Conservation (phyloP, 305 asterid genomes). For the Petunia hybrid region DNA sequence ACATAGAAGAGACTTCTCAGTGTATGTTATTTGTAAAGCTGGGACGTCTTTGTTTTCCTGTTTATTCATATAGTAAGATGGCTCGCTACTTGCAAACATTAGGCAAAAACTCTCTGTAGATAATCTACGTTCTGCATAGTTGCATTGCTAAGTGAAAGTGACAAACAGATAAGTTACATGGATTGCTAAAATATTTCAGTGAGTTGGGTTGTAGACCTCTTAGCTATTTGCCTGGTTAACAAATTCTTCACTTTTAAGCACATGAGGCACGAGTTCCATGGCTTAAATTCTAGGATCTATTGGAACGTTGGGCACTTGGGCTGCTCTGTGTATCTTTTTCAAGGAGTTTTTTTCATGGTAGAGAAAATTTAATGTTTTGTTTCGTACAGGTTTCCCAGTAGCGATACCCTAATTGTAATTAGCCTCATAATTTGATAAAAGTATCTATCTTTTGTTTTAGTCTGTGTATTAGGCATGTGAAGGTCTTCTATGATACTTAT, state of each 20-base stretch:
- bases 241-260: conserved; percentile 6
- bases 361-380: background rate
- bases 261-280: background rate
- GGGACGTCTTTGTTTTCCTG: background rate
- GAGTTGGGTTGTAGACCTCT: background rate
- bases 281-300: background rate
- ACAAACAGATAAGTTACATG: background rate
- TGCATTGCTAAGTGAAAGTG: background rate
- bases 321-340: background rate
- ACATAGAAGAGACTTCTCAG: background rate
- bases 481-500: background rate
- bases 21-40: background rate
- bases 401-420: background rate
- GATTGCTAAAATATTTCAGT: background rate
- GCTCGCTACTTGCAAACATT: background rate
- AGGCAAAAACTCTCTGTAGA: background rate
- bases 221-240: background rate
- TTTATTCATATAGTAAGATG: background rate
- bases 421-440: background rate
- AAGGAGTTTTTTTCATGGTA: background rate
- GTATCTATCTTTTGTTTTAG: background rate
- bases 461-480: background rate
- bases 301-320: background rate
- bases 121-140: background rate
- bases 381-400: background rate